These are phyloP conservation scores for Amphirosellinia nigrospora DNA, from an alignment of 495 filamentous ascomycete genomes.

Conservation along the genomic window DNA sequence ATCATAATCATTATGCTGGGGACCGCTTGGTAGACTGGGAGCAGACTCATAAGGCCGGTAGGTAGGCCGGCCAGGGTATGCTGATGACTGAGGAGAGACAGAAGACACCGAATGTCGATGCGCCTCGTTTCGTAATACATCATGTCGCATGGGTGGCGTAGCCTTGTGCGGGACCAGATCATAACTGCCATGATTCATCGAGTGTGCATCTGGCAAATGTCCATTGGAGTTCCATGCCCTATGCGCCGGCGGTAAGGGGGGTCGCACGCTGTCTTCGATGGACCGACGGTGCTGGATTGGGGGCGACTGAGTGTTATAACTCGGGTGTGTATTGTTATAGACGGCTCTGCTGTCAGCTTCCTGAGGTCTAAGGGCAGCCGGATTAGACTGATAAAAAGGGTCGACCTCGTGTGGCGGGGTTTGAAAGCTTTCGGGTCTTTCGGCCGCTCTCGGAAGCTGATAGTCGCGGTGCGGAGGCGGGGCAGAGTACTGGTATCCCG, in stretches of 20 bases:
- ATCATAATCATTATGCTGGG: conserved; percentile 41
- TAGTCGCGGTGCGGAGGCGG: conserved; percentile 40
- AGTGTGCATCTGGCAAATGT: conserved; percentile 26
- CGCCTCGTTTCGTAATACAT: conserved; percentile 55
- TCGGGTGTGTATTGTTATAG: conserved; percentile 27
- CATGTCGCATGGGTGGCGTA: conserved; percentile 52
- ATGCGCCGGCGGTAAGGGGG: conserved; percentile 55
- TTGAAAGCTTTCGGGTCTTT: conserved; percentile 42
- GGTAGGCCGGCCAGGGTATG: conserved; percentile 54
- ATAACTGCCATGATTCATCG: conserved; percentile 16
- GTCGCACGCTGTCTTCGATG: conserved; percentile 43
- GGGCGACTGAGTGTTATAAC: conserved; percentile 26
- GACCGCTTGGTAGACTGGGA: conserved; percentile 37
- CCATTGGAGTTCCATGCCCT: conserved; percentile 48
- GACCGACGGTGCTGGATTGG: conserved; percentile 29
- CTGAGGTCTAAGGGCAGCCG: conserved; percentile 26
- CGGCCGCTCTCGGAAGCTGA: conserved; percentile 42
- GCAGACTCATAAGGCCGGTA: conserved; percentile 54
- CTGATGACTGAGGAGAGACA: conserved; percentile 31
- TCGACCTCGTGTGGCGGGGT: conserved; percentile 37
- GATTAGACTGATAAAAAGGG: conserved; percentile 27
- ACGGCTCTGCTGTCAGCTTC: conserved; percentile 32
- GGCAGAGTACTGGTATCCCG: conserved; percentile 37
- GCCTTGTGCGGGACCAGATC: conserved; percentile 43
- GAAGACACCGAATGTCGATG: conserved; percentile 48